A percentile compares a stretch with the other conserved stretches of the same genome.
Evolutionary conservation across 2,329 filamentous ascomycete species (phyloP).

Genomic region (Neophaeococcomyces aloes): DNA sequence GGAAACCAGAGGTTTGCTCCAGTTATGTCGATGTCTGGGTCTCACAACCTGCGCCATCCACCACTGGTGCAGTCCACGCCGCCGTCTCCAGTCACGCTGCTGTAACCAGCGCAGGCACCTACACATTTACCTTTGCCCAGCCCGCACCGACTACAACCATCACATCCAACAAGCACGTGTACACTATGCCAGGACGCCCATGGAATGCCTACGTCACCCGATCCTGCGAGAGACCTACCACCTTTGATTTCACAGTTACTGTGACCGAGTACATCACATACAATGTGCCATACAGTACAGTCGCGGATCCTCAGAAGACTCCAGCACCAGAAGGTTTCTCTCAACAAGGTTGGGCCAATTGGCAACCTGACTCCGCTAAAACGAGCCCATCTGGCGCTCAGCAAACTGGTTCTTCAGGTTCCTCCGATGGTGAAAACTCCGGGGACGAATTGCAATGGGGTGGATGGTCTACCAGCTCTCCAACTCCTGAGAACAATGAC

Average conservation of each 20-base stretch:
- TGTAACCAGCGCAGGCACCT: conserved; percentile 13
- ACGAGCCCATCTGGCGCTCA: too few relatives aligned
- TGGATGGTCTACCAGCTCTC: not conserved
- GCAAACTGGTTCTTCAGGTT: too few relatives aligned
- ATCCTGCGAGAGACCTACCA: conserved; percentile 9
- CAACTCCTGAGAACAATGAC: too few relatives aligned
- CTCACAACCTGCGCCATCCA: conserved; percentile 11
- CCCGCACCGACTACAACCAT: conserved; percentile 9
- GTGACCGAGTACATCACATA: conserved; percentile 14
- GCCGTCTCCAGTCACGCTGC: conserved; percentile 10
- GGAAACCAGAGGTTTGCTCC: conserved; percentile 5
- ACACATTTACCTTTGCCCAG: conserved; percentile 17
- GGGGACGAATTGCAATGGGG: too few relatives aligned
- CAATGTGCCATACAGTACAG: conserved; percentile 1
- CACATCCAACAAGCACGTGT: conserved; percentile 7
- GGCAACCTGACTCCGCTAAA: not conserved
- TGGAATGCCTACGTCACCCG: conserved; percentile 13
- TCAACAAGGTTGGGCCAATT: conserved; percentile 6
- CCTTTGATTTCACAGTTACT: conserved; percentile 16
- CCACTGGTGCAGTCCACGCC: conserved; percentile 1
- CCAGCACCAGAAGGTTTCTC: conserved; percentile 8
- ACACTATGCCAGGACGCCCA: conserved; percentile 15
- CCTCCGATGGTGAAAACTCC: too few relatives aligned
- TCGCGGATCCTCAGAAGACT: conserved; percentile 5
- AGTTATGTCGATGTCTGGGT: conserved; percentile 10